Evolutionary conservation across 2,329 filamentous ascomycete genomes (phyloP), one percentile per base, ranked within the genome.

Genomic region (Pseudogymnoascus sp.): DNA sequence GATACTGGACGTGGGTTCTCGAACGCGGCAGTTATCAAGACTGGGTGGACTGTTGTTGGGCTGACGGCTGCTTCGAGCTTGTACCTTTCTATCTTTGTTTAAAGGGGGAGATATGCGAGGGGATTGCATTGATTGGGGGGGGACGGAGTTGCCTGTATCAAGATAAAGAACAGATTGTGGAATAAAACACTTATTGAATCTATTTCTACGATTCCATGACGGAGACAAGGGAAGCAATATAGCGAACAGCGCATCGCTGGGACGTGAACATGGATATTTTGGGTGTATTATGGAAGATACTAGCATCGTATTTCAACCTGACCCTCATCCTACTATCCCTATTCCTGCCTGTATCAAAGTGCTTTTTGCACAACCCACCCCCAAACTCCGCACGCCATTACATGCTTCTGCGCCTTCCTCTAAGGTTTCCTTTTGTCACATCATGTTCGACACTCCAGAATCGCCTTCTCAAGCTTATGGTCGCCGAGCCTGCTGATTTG

Each of bases 1-100:
- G 87, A 90, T 78, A 74, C 81, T 39, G 85, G 84, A 59, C 76
- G 77, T 68, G 77, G 79, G 59, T 81, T 90, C 64, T 81, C 77
- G 69, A 89, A 89, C 72, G 76, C 81, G 74, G 76, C 81, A 70
- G 86, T 90, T 63, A 82, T 84, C 67, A 78, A 77, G 74, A 85
- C 83, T 1, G 87, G 86, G 13, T 89, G 85, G 84, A 71, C 78
- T 40, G 83, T 83, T 33, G 74, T 88, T 61, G 86, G 79, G 3
- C 66, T 84, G 68, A 84, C 78, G 63, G 74, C 78, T 54, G 73
- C 78, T 57, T 78, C 76, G 69, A 77, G 81, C 17, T 64, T 72
- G 50, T 66, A 60, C 21, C 68, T 74, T 65, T 71, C 69, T 58
- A 36, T 68, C 35, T 66, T 70, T 21, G 37, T 69, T 44, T 71